phyloP scores from a whole-genome alignment of 2,329 filamentous ascomycete genomes.

The Colletotrichum eleusines region DNA sequence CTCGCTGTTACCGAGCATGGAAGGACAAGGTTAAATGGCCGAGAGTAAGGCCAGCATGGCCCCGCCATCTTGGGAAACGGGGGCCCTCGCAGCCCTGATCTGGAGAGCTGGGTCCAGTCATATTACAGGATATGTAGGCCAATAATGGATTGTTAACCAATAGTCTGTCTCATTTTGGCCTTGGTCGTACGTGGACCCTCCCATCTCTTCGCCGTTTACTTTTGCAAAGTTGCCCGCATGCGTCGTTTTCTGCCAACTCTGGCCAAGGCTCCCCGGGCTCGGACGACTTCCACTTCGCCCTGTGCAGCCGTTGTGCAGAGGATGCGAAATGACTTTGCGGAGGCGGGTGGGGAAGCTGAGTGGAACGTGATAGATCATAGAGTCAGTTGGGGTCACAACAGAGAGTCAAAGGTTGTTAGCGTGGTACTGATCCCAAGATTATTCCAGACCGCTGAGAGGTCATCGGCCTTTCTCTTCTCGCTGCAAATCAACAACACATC shows the following conservation, averaged over 20 bases:
- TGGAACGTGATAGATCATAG: slow-evolving; percentile 11
- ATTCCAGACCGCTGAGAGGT: neutral
- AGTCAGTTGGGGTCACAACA: slow-evolving; percentile 22
- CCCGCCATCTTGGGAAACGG: slow-evolving; percentile 10
- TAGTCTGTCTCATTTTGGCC: neutral
- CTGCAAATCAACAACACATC: neutral
- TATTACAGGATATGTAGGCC: too few relatives aligned
- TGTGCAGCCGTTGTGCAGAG: slow-evolving; percentile 25
- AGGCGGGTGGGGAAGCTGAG: slow-evolving; percentile 29
- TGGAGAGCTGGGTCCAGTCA: slow-evolving; percentile 6
- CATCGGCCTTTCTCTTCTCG: slow-evolving; percentile 3
- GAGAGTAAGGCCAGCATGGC: slow-evolving; percentile 31
- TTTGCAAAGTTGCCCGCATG: neutral
- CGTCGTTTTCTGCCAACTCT: neutral
- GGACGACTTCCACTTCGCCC: slow-evolving; percentile 19
- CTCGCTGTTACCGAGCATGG: slow-evolving; percentile 37
- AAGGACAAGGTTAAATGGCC: slow-evolving; percentile 32
- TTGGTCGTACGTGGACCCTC: neutral
- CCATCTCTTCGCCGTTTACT: neutral
- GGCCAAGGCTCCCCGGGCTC: slow-evolving; percentile 23
- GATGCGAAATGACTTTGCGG: slow-evolving; percentile 33
- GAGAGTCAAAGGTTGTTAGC: slow-evolving; percentile 3
- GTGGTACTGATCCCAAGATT: neutral
- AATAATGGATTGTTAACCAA: too few relatives aligned
- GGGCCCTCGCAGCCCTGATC: neutral